These are phyloP conservation scores for Aspergillus pseudoglaucus DNA, from an alignment of 2,329 filamentous ascomycete genomes.

Conservation along the genomic window DNA sequence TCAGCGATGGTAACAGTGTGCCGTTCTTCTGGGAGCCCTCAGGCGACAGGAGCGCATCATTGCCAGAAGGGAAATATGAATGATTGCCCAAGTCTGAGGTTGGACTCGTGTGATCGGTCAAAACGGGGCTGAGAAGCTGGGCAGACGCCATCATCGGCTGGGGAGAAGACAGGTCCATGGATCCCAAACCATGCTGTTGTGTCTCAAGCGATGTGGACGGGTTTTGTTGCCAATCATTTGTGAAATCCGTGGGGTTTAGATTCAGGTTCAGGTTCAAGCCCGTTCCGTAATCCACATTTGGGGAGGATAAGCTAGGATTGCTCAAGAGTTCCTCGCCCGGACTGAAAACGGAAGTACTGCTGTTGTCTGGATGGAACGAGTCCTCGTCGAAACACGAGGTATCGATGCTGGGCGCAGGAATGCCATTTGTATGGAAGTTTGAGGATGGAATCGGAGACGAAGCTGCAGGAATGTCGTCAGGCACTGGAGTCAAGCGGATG, in stretches of 20 bases:
- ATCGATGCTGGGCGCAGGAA: slow-evolving; percentile 1
- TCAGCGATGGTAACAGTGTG: slow-evolving; percentile 15
- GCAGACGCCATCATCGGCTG: slow-evolving; percentile 6
- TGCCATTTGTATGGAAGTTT: slow-evolving; percentile 3
- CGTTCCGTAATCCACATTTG: slow-evolving; percentile 16
- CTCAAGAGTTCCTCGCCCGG: slow-evolving; percentile 22
- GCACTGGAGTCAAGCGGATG: slow-evolving; percentile 24
- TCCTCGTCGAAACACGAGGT: slow-evolving; percentile 1
- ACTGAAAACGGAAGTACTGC: slow-evolving; percentile 23
- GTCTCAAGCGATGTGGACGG: neutral
- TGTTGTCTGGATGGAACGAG: slow-evolving; percentile 6
- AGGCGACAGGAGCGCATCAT: neutral
- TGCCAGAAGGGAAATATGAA: neutral
- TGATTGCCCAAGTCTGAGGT: slow-evolving; percentile 15
- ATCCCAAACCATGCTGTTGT: neutral
- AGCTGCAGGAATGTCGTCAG: slow-evolving; percentile 7
- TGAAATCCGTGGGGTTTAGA: slow-evolving; percentile 3
- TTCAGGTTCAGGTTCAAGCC: slow-evolving; percentile 15
- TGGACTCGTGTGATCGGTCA: slow-evolving; percentile 25
- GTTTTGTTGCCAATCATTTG: slow-evolving; percentile 5
- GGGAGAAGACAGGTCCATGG: neutral
- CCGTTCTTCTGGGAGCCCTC: slow-evolving; percentile 1
- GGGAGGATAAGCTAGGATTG: slow-evolving; percentile 21
- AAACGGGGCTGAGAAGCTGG: slow-evolving; percentile 29
- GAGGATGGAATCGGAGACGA: slow-evolving; percentile 10